A percentile compares a stretch with the other conserved stretches of the same genome.
phyloP scores from a whole-genome alignment of 352 stramenopile genomes.

The Plasmopara halstedii region DNA sequence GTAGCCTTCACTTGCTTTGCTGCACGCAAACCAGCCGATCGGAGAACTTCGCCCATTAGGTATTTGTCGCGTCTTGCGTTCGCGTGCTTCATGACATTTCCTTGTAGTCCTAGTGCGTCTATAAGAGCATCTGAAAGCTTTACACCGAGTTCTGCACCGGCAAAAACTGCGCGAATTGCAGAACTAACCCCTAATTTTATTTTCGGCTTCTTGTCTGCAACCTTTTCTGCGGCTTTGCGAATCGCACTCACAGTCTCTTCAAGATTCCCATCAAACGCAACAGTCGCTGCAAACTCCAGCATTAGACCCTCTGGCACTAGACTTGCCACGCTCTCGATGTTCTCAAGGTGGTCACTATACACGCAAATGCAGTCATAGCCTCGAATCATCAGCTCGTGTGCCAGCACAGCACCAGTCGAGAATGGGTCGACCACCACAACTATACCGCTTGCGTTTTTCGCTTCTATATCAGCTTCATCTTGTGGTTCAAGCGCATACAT shows the following conservation, averaged over 20 bases:
- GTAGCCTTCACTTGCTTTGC: slow-evolving; percentile 86
- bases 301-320: slow-evolving; percentile 69
- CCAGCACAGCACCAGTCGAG: slow-evolving; percentile 92
- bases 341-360: slow-evolving; percentile 78
- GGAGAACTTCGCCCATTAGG: slow-evolving; percentile 84
- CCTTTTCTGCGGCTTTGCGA: slow-evolving; percentile 35
- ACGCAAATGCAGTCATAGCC: slow-evolving; percentile 88
- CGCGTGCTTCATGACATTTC: slow-evolving; percentile 78
- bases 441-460: slow-evolving; percentile 33
- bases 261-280: slow-evolving; percentile 53
- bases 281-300: slow-evolving; percentile 69
- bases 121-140: slow-evolving; percentile 86
- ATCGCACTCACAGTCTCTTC: slow-evolving; percentile 32
- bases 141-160: slow-evolving; percentile 90
- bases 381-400: slow-evolving; percentile 82
- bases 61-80: slow-evolving; percentile 73
- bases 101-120: slow-evolving; percentile 74
- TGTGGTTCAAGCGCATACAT: slow-evolving; percentile 45
- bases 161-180: slow-evolving; percentile 77
- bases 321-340: slow-evolving; percentile 75
- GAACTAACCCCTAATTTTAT: slow-evolving; percentile 15
- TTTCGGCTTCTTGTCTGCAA: slow-evolving; percentile 27
- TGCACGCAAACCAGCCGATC: slow-evolving; percentile 68
- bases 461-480: slow-evolving; percentile 8
- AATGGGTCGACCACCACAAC: slow-evolving; percentile 95